Conservation (phyloP, 176 grass and related monocot genomes). For the Cocos nucifera region DNA sequence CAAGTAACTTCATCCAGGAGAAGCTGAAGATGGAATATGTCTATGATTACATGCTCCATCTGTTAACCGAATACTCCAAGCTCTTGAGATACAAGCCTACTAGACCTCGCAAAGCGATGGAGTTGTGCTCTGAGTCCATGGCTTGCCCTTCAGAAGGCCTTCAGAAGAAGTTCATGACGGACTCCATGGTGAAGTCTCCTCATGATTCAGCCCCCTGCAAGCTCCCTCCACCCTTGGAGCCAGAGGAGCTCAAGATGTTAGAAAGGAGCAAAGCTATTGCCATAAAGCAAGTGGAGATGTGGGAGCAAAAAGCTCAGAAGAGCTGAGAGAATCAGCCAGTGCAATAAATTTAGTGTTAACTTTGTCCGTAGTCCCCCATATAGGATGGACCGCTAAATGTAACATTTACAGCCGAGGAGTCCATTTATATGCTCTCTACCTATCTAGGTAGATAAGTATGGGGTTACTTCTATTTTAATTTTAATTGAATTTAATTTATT, state of each 20-base stretch:
- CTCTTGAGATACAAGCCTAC: constrained; percentile 70
- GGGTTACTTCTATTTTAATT: too few relatives aligned
- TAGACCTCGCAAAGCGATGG: constrained; percentile 43
- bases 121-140: constrained; percentile 70
- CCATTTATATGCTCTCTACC: too few relatives aligned
- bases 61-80: constrained; percentile 68
- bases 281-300: constrained; percentile 57
- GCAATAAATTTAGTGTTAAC: too few relatives aligned
- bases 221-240: constrained; percentile 42
- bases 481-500: too few relatives aligned
- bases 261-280: constrained; percentile 42
- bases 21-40: constrained; percentile 67
- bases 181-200: constrained; percentile 45
- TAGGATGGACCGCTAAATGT: too few relatives aligned
- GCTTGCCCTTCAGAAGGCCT: constrained; percentile 39
- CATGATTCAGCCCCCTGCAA: constrained; percentile 40
- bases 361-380: too few relatives aligned
- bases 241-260: constrained; percentile 37
- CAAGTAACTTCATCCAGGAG: constrained; percentile 54
- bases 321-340: constrained; percentile 4
- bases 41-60: constrained; percentile 89
- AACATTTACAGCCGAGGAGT: too few relatives aligned
- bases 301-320: constrained; percentile 33
- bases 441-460: too few relatives aligned
- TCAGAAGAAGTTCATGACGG: constrained; percentile 57